phyloP scores from a whole-genome alignment of 352 stramenopile genomes.

The Globisporangium paddicum region DNA sequence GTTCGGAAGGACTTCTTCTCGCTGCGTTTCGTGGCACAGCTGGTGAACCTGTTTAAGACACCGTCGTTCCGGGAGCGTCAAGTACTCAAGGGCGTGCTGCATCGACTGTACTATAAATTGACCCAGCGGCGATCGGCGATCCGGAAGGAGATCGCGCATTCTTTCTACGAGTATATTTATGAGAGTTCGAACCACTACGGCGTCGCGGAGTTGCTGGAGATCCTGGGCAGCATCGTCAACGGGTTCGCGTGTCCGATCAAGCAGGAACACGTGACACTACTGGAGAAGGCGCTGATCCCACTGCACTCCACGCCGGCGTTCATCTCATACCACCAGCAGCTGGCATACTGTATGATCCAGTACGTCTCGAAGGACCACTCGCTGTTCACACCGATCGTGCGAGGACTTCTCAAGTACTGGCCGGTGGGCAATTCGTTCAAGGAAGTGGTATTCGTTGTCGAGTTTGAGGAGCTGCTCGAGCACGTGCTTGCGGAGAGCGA shows the following conservation, averaged over 20 bases:
- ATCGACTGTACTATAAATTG: slow-evolving; percentile 89
- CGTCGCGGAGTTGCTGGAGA: slow-evolving; percentile 84
- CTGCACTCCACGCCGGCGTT: slow-evolving; percentile 83
- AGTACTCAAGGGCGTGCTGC: slow-evolving; percentile 81
- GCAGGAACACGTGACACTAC: slow-evolving; percentile 79
- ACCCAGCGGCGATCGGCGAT: slow-evolving; percentile 84
- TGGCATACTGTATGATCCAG: slow-evolving; percentile 89
- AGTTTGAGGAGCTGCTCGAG: slow-evolving; percentile 87
- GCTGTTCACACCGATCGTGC: slow-evolving; percentile 79
- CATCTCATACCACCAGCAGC: slow-evolving; percentile 85
- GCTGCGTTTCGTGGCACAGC: slow-evolving; percentile 71
- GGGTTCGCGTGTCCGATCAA: slow-evolving; percentile 89
- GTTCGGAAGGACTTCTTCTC: slow-evolving; percentile 84
- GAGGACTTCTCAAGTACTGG: slow-evolving; percentile 80
- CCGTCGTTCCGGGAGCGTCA: slow-evolving; percentile 86
- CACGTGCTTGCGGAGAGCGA: slow-evolving; percentile 77
- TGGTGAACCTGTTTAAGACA: slow-evolving; percentile 84
- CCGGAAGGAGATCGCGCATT: slow-evolving; percentile 83
- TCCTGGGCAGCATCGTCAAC: slow-evolving; percentile 87
- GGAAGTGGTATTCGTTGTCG: slow-evolving; percentile 86
- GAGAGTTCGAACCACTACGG: slow-evolving; percentile 87
- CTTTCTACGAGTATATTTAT: slow-evolving; percentile 93
- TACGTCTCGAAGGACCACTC: slow-evolving; percentile 88
- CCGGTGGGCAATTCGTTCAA: slow-evolving; percentile 86
- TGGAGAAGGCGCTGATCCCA: slow-evolving; percentile 82